These are phyloP conservation scores for Aschersonia sp. DNA, from an alignment of 2,329 filamentous ascomycete genomes.

Conservation along the genomic window DNA sequence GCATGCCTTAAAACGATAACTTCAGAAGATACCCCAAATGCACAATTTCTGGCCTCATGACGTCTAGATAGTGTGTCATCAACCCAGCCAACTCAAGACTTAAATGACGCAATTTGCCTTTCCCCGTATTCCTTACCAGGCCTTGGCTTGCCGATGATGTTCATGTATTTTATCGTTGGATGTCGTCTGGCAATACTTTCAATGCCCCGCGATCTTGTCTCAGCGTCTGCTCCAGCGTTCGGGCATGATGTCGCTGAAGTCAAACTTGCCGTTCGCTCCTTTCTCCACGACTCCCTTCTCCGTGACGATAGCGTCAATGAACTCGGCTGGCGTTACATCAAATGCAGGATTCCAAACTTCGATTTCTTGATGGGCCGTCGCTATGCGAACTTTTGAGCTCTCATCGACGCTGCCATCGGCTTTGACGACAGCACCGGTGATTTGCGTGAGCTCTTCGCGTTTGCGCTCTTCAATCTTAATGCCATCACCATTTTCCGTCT, in stretches of 20 bases:
- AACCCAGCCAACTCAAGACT: no score
- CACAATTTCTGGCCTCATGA: background rate
- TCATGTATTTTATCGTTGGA: background rate
- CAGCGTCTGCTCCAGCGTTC: constrained; percentile 31
- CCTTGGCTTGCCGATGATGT: background rate
- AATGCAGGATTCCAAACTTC: constrained; percentile 95
- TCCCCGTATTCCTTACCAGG: no score
- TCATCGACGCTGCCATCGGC: constrained; percentile 50
- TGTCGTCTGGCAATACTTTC: no score
- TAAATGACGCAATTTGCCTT: no score
- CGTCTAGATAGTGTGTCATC: no score
- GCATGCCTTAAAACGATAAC: constrained; percentile 29
- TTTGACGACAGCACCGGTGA: constrained; percentile 61
- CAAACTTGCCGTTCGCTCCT: constrained; percentile 54
- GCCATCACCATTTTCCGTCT: constrained; percentile 59
- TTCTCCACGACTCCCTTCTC: constrained; percentile 82
- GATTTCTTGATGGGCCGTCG: constrained; percentile 66
- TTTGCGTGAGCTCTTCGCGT: constrained; percentile 66
- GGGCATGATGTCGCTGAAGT: constrained; percentile 41
- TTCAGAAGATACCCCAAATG: background rate
- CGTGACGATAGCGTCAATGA: constrained; percentile 91
- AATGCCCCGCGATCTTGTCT: constrained; percentile 1
- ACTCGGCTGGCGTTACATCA: constrained; percentile 75
- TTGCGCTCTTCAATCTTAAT: constrained; percentile 89
- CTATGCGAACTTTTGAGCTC: constrained; percentile 53